Percentiles rank a stretch among this genome's conserved stretches.
phyloP scores from a whole-genome alignment of 179 eudicot genomes.

The Beta macrorhiza region DNA sequence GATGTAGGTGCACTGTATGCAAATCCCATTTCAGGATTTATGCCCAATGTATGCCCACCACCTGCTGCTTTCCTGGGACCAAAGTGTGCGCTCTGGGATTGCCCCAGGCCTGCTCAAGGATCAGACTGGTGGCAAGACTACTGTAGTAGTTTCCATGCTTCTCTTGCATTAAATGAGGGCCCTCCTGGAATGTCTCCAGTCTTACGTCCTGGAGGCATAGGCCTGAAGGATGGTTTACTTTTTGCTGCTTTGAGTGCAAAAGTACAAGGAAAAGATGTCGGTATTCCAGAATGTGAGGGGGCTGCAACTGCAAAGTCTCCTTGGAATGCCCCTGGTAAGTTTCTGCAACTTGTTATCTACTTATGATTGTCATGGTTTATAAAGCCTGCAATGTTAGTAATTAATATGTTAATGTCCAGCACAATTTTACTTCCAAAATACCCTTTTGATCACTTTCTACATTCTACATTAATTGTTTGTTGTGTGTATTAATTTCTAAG shows the following conservation, averaged over 20 bases:
- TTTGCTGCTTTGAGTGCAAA: conserved; percentile 91
- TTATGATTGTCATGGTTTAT: neutral
- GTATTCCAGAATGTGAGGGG: conserved; percentile 97
- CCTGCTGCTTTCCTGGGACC: conserved; percentile 96
- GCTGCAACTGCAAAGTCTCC: conserved; percentile 99
- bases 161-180: conserved; percentile 83
- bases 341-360: conserved; percentile 8
- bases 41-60: conserved; percentile 66
- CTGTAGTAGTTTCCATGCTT: conserved; percentile 77
- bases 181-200: conserved; percentile 90
- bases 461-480: neutral
- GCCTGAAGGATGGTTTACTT: conserved; percentile 80
- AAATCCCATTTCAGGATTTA: conserved; percentile 48
- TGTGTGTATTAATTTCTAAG: neutral
- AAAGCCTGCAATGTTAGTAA: neutral
- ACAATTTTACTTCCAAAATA: neutral
- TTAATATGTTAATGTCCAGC: neutral
- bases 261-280: conserved; percentile 79
- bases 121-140: conserved; percentile 75
- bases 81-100: conserved; percentile 98
- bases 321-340: conserved; percentile 97
- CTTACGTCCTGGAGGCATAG: conserved; percentile 89
- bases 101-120: conserved; percentile 90
- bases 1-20: conserved; percentile 49
- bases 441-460: neutral